Percentiles rank a stretch among this genome's conserved stretches.
Conservation (phyloP, 2,329 filamentous ascomycete species). For the Tolypocladium inflatum region DNA sequence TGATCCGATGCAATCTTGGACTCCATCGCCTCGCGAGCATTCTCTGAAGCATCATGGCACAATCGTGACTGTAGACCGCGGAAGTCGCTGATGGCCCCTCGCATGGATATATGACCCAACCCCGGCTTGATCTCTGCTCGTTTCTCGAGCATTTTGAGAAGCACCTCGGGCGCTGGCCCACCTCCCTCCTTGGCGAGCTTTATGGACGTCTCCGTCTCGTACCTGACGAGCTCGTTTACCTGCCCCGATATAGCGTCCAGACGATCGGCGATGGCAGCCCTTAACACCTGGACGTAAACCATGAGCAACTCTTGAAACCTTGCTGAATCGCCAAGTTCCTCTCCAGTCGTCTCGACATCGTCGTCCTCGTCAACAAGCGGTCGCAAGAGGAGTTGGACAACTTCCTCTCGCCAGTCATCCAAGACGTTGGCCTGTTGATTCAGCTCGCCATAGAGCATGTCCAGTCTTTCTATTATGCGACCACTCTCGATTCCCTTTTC, state of each 20-base stretch:
- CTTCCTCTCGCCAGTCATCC: conserved; percentile 63
- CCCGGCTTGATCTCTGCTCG: conserved; percentile 39
- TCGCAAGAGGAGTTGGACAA: conserved; percentile 61
- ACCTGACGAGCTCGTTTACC: conserved; percentile 61
- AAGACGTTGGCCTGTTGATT: conserved; percentile 65
- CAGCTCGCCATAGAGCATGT: conserved; percentile 54
- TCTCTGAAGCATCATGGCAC: conserved; percentile 14
- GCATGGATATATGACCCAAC: conserved; percentile 52
- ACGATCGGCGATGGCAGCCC: conserved; percentile 69
- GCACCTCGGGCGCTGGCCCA: conserved; percentile 61
- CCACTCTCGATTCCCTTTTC: conserved; percentile 64
- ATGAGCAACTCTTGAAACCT: conserved; percentile 83
- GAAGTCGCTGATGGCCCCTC: conserved; percentile 60
- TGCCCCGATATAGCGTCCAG: conserved; percentile 68
- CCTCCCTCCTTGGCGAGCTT: conserved; percentile 50
- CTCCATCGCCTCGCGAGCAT: conserved; percentile 55
- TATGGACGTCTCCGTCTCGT: conserved; percentile 59
- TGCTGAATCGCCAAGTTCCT: conserved; percentile 83
- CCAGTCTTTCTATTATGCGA: conserved; percentile 55
- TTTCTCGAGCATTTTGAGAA: conserved; percentile 39
- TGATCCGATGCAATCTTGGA: conserved; percentile 54
- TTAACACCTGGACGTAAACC: conserved; percentile 72
- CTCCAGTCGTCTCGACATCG: conserved; percentile 64
- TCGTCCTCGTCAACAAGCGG: conserved; percentile 79
- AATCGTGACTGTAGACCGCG: conserved; percentile 48